These are phyloP conservation scores for Leccinum proximum DNA, from an alignment of 1,284 basidiomycete genomes.

Conservation along the genomic window DNA sequence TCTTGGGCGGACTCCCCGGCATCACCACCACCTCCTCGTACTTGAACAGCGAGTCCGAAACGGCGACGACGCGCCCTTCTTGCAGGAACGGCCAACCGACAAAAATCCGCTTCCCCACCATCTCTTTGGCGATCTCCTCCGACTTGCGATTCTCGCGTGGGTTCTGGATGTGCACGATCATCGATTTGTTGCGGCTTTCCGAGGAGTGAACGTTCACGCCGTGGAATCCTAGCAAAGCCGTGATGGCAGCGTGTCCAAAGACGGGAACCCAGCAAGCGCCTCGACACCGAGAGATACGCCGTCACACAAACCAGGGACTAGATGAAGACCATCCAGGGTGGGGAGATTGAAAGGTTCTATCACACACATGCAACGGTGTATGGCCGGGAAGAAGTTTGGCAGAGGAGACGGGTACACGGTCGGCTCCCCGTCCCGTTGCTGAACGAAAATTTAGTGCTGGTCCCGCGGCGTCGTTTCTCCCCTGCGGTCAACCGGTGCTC, in stretches of 20 bases:
- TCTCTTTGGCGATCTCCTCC: conserved; percentile 71
- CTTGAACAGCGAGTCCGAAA: conserved; percentile 88
- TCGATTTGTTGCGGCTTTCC: conserved; percentile 89
- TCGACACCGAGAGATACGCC: conserved; percentile 87
- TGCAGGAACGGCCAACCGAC: conserved; percentile 94
- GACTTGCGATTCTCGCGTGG: conserved; percentile 65
- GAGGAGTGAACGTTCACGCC: conserved; percentile 93
- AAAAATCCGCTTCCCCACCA: conserved; percentile 80
- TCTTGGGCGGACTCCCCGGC: conserved; percentile 50
- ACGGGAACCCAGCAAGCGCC: conserved; percentile 95
- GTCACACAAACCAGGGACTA: conserved; percentile 85
- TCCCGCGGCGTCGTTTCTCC: conserved; percentile 77
- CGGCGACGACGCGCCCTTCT: conserved; percentile 85
- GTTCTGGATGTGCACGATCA: conserved; percentile 87
- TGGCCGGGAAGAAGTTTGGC: conserved; percentile 92
- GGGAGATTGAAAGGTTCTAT: conserved; percentile 87
- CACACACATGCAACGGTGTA: conserved; percentile 79
- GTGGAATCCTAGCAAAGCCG: conserved; percentile 77
- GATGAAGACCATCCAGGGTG: conserved; percentile 81
- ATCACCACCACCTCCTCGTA: conserved; percentile 72
- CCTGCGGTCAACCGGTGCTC: conserved; percentile 78
- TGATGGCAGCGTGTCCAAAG: conserved; percentile 85
- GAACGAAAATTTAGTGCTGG: conserved; percentile 79
- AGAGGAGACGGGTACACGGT: conserved; percentile 86
- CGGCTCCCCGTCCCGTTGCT: conserved; percentile 51